Base-by-base conservation (phyloP, 2,329 filamentous ascomycete species). In the Escovopsis sp. region DNA sequence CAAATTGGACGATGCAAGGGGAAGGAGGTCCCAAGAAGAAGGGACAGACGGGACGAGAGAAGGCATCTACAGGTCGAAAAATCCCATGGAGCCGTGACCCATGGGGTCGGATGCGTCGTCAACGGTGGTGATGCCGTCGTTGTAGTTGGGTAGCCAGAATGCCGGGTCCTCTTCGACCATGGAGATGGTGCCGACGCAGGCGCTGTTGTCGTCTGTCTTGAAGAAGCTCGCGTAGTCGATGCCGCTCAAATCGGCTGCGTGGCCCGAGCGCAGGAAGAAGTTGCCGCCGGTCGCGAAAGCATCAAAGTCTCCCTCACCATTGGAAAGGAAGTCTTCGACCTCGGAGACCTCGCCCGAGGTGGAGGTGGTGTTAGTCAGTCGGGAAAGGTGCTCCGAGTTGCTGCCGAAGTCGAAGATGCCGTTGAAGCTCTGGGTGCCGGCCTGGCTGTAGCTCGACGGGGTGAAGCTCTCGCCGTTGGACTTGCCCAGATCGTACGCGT, bases 291-390 rank as follows among this genome's bases (percentile, higher is more conserved):
- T 56, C 38, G 60, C 65, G 34, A 64, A 62, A 38, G 66, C 48
- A 18, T 61, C 58, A 41, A 67, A 67, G 33, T 65, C 61, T 41
- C 68, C 67, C 25, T 58, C 58, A 42, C 63, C 58, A 42, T 63
- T 57, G 34, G 57, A 58, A 34, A 65, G 54, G 40, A 68, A 66
- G 43, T 79, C 75, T 41, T 79, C 76, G 5, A 72, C 72, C 49
- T 79, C 74, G 9, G 74, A 79, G 8, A 78, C 73, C 40, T 79
- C 74, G 26, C 75, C 75, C 11, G 75, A 79, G 8, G 72, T 77
- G 9, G 72, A 73, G 1, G 68, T 70, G 34, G 63, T 63, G 48
- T 70, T 62, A 41, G 71, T 68, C 46, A 77, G 51, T 33, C 67
- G 60, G 34, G 65, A 63, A 19, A 67, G 62, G 42, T 67, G 68